These are phyloP conservation scores for Trichomonas vaginalis DNA, from an alignment of 208 protist genomes.

Conservation along the genomic window DNA sequence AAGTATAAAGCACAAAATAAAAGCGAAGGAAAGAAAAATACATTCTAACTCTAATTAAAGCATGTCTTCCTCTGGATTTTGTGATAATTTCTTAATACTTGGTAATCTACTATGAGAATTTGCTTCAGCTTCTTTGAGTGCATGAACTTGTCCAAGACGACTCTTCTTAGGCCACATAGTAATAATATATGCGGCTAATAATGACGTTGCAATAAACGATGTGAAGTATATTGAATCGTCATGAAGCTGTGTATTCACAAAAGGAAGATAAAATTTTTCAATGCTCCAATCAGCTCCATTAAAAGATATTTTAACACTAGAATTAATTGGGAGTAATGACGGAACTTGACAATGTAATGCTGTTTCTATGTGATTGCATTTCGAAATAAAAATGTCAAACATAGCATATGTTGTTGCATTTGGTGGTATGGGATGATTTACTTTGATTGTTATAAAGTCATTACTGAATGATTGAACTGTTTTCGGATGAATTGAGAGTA, in stretches of 20 bases:
- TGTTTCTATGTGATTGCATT: neutral
- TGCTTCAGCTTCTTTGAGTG: no score
- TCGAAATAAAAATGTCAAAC: neutral
- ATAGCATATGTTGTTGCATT: neutral
- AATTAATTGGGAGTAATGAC: neutral
- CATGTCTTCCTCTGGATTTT: no score
- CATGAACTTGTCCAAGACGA: neutral
- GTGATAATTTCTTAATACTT: no score
- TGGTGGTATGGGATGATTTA: neutral
- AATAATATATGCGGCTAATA: neutral
- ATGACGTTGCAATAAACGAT: neutral
- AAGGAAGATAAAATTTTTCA: neutral
- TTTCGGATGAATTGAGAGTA: neutral
- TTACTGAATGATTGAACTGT: neutral
- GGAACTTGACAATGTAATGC: neutral
- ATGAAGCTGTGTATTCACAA: neutral
- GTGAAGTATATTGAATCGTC: neutral
- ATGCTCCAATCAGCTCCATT: neutral
- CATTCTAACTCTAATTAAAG: no score
- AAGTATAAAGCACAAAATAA: no score
- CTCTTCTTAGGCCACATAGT: neutral
- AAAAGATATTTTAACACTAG: neutral
- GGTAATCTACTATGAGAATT: no score
- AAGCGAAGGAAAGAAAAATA: no score
- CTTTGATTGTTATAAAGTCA: neutral